These are phyloP conservation scores for Entelexis sorbosivorans DNA, from an alignment of 1,139 yeast genomes.

Conservation along the genomic window DNA sequence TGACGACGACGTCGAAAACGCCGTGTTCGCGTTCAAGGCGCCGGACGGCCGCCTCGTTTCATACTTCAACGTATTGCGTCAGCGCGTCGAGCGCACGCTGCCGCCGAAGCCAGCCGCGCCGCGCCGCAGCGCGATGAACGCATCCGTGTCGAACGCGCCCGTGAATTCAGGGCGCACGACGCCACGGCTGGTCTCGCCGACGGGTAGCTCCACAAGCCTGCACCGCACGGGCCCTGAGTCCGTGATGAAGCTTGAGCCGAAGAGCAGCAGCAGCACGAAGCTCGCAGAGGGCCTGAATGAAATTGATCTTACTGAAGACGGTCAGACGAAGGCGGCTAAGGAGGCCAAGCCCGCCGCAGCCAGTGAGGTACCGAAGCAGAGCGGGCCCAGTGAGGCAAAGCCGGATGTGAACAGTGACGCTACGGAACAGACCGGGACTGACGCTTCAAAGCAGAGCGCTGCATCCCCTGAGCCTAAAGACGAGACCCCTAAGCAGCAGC, in stretches of 20 bases:
- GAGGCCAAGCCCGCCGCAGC: not conserved
- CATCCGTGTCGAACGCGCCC: constrained; percentile 19
- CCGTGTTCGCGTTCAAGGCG: constrained; percentile 47
- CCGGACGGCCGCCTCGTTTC: constrained; percentile 37
- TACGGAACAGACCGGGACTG: no score
- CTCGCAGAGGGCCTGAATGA: constrained; percentile 18
- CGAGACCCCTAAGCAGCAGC: no score
- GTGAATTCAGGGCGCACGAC: constrained; percentile 19
- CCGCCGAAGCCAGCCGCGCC: constrained; percentile 8
- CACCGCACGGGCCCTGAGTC: not conserved
- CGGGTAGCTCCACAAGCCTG: constrained; percentile 23
- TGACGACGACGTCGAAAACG: constrained; percentile 51
- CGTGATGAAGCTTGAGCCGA: not conserved
- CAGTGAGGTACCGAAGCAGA: not conserved
- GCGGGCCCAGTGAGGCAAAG: no score
- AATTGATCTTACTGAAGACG: constrained; percentile 21
- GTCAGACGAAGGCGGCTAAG: not conserved
- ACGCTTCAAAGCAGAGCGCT: no score
- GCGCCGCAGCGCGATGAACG: constrained; percentile 12
- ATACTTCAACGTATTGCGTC: constrained; percentile 54
- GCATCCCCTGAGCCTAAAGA: no score
- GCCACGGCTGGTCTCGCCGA: constrained; percentile 18
- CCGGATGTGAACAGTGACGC: not conserved
- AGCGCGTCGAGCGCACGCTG: constrained; percentile 17
- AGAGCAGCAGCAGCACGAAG: not conserved